Base-by-base conservation (phyloP, 345 rosid species). In the Ceriops decandra region DNA sequence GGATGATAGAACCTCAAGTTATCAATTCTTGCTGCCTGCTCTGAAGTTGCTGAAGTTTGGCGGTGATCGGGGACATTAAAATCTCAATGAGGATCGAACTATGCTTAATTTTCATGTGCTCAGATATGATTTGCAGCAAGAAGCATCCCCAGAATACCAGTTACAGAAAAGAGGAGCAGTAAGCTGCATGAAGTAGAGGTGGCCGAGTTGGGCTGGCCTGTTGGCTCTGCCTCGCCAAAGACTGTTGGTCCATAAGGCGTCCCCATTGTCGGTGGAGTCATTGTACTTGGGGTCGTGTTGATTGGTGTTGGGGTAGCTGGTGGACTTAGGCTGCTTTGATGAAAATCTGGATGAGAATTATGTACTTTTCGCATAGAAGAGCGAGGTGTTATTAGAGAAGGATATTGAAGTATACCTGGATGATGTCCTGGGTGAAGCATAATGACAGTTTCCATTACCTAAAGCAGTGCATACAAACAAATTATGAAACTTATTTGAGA, bases 381-480 rank as follows among this genome's bases (percentile, higher is more conserved):
- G 1, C 22, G 28, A 38, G 8, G 35, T 32, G 54, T 22, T 30
- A 30, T 21, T 19, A 65, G 31, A 36, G 33, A 51, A 35, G 70
- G 47, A 63, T 63, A 46, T 63, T 66, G 67, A 70, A 70, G 32
- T 51, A 71, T 78, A 83, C 87, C 84, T 77, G 30, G 82, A 57
- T 63, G 78, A 20, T 76, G 72, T 21, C 7, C 80, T 80, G 78
- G 90, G 32, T 57, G 88, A 70, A 65, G 89, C 22, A 53, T 38
- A 91, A 74, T 57, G 93, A 72, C 99, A 95, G 80, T 68, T 95
- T 68, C 96, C 99, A 62, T 22, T 89, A 76, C 99, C 98, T 95
- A 87, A 70, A 69, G 67, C 22, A 19, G 32, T 72, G 61, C 69
- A 72, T 22, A 36, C 57, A 31, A 28, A 54, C 56, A 60, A 56